Conservation (phyloP, 2,329 filamentous ascomycete species). For the Claviceps purpurea region DNA sequence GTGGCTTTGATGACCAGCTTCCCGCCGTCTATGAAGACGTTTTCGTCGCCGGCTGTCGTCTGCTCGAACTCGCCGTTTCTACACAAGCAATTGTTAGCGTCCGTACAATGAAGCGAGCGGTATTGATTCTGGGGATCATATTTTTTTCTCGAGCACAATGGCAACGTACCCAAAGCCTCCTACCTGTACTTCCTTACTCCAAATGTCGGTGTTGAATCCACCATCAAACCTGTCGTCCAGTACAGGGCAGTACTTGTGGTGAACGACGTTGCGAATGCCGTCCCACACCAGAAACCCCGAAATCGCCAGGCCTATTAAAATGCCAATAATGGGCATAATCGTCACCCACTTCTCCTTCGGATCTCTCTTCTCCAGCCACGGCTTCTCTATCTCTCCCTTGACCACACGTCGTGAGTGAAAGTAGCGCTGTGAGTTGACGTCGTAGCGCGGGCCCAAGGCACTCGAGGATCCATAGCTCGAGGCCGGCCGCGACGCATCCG, state of each 20-base stretch:
- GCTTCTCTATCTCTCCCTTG: slow-evolving; percentile 62
- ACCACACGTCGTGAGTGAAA: slow-evolving; percentile 62
- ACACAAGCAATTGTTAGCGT: not conserved
- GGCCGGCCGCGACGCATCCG: slow-evolving; percentile 28
- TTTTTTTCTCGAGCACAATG: no score
- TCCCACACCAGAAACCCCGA: slow-evolving; percentile 64
- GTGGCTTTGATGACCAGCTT: slow-evolving; percentile 65
- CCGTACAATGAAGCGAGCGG: not conserved
- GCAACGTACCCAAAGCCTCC: slow-evolving; percentile 59
- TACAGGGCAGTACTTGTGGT: slow-evolving; percentile 60
- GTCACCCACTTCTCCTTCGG: slow-evolving; percentile 78
- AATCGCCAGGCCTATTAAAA: slow-evolving; percentile 53
- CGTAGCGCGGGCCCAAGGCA: slow-evolving; percentile 21
- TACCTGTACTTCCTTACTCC: slow-evolving; percentile 63
- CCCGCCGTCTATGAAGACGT: slow-evolving; percentile 59
- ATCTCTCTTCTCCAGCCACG: slow-evolving; percentile 62
- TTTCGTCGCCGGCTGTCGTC: slow-evolving; percentile 59
- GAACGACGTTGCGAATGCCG: slow-evolving; percentile 55
- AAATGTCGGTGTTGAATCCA: slow-evolving; percentile 46
- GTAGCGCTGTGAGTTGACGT: slow-evolving; percentile 37
- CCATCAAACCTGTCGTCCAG: slow-evolving; percentile 52
- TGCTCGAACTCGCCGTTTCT: slow-evolving; percentile 73
- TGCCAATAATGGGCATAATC: slow-evolving; percentile 61
- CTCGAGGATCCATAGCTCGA: slow-evolving; percentile 35
- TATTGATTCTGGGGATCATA: no score